Evolutionary conservation across 192 early-diverging fungal genomes (phyloP).

Genomic region (Coemansia sp.): DNA sequence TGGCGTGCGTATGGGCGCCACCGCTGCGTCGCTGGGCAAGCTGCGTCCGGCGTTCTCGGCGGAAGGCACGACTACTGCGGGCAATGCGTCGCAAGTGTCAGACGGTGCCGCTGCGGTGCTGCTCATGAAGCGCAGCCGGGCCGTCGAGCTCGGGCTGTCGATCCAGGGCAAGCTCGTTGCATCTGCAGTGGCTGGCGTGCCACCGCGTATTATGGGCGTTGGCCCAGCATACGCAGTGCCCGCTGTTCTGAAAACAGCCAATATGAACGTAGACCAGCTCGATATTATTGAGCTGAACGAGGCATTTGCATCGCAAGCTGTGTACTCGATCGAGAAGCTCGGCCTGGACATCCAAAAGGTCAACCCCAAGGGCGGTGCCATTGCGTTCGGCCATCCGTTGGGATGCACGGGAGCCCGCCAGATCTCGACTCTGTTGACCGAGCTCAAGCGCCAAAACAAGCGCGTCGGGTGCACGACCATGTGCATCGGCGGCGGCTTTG

Average conservation of each 20-base stretch:
- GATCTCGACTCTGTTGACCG: conserved; percentile 90
- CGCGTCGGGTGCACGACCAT: conserved; percentile 85
- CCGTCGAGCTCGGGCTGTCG: conserved; percentile 81
- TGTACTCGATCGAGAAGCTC: conserved; percentile 87
- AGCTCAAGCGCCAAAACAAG: conserved; percentile 84
- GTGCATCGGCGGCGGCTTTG: conserved; percentile 92
- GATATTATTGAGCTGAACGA: conserved; percentile 95
- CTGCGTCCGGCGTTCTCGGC: conserved; percentile 85
- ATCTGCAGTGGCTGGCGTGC: conserved; percentile 86
- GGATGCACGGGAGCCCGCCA: conserved; percentile 95
- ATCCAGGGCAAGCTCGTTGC: conserved; percentile 85
- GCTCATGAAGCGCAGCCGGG: conserved; percentile 90
- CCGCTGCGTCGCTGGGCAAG: conserved; percentile 77
- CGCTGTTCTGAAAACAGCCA: conserved; percentile 75
- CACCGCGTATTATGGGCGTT: conserved; percentile 94
- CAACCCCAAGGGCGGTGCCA: conserved; percentile 98
- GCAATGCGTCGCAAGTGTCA: conserved; percentile 96
- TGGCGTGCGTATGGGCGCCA: conserved; percentile 80
- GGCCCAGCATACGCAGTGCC: conserved; percentile 96
- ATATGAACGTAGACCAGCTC: conserved; percentile 73
- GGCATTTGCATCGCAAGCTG: conserved; percentile 96
- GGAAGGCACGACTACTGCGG: conserved; percentile 86
- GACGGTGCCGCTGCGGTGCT: conserved; percentile 97
- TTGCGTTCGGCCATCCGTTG: conserved; percentile 95
- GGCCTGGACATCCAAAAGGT: conserved; percentile 86